Evolutionary conservation across 140 eudicot genomes (phyloP).

Genomic region (Erigeron philadelphicus): DNA sequence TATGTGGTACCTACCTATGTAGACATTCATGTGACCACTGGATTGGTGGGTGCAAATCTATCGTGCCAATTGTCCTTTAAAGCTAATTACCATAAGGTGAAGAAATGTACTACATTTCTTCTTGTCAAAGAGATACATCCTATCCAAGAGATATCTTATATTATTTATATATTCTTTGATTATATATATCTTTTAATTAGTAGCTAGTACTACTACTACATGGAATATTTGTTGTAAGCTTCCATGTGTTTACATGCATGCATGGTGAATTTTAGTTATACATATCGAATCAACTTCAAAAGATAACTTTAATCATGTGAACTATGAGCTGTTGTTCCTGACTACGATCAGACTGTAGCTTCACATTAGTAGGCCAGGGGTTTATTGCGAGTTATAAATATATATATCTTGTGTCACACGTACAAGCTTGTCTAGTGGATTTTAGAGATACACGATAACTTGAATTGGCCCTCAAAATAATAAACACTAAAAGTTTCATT

Average conservation of each 20-base stretch:
- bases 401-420: too few species aligned
- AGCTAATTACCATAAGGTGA: slow-evolving; percentile 21
- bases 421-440: too few species aligned
- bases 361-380: slow-evolving; percentile 5
- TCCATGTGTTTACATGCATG: slow-evolving; percentile 18
- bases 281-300: slow-evolving; percentile 16
- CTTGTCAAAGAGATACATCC: slow-evolving; percentile 14
- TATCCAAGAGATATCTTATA: too few species aligned
- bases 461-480: too few species aligned
- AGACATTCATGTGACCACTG: slow-evolving; percentile 21
- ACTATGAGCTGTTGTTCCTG: slow-evolving; percentile 28
- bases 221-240: slow-evolving; percentile 14
- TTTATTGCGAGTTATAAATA: too few species aligned
- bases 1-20: too few species aligned
- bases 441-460: too few species aligned
- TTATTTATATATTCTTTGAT: neutral
- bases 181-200: slow-evolving; percentile 20
- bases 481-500: too few species aligned
- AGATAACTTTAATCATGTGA: slow-evolving; percentile 27
- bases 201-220: slow-evolving; percentile 21
- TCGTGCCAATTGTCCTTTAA: slow-evolving; percentile 29
- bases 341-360: slow-evolving; percentile 26
- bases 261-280: slow-evolving; percentile 8
- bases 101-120: slow-evolving; percentile 26
- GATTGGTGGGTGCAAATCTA: slow-evolving; percentile 26